Conservation (phyloP, 306 rosid species). For the Dicorynia guianensis region DNA sequence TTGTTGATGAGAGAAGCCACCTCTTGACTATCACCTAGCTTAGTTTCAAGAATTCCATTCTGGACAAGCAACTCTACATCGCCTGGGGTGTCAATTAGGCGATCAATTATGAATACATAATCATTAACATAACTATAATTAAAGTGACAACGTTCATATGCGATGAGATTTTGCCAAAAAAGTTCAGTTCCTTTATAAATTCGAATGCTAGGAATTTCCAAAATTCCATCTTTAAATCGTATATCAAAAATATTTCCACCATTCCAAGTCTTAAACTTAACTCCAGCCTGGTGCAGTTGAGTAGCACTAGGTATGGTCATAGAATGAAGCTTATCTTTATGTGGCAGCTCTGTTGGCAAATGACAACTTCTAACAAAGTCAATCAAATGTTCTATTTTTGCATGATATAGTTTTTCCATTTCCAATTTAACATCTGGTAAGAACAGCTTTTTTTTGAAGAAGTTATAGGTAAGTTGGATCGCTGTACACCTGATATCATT, state of each 20-base stretch:
- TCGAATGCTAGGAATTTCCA: constrained; percentile 33
- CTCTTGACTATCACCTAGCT: constrained; percentile 1
- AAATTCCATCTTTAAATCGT: constrained; percentile 20
- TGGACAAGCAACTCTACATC: constrained; percentile 45
- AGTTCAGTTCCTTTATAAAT: not conserved
- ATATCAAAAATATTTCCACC: constrained; percentile 27
- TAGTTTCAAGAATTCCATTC: constrained; percentile 38
- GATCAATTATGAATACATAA: constrained; percentile 36
- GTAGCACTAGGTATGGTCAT: constrained; percentile 27
- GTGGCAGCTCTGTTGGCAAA: not conserved
- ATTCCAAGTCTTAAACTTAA: constrained; percentile 19
- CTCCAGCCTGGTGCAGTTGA: constrained; percentile 36
- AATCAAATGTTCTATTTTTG: not conserved
- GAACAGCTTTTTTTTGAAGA: too few species aligned
- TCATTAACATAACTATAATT: constrained; percentile 6
- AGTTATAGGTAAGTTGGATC: too few species aligned
- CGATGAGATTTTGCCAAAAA: constrained; percentile 29
- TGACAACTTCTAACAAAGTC: not conserved
- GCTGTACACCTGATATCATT: too few species aligned
- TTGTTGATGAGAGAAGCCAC: constrained; percentile 25
- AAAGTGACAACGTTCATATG: constrained; percentile 44
- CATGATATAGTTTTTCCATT: too few species aligned
- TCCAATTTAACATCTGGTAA: too few species aligned
- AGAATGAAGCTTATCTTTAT: not conserved
- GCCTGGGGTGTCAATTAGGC: constrained; percentile 26